Evolutionary conservation across 106 monocot genomes (phyloP), one percentile per base, ranked within the genome.

Genomic region (Dendrobium nobile): DNA sequence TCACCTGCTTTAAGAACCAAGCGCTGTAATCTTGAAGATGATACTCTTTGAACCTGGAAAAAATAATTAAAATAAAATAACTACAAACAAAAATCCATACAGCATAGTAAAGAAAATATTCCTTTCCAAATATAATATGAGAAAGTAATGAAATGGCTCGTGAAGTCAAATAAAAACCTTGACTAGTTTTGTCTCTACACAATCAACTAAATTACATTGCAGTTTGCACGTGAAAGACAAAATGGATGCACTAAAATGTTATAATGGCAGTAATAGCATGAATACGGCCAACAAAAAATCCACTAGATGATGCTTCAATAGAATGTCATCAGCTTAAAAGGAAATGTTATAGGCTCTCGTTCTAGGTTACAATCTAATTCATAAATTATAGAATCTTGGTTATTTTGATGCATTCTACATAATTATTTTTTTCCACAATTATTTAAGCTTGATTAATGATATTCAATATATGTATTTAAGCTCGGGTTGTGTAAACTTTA

Each of bases 11-110:
- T 77, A 87, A 48, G 79, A 98, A 98, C 92, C 95, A 95, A 51
- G 87, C 48, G 80, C 86, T 89, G 68, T 95, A 98, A 83, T 98
- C 98, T 86, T 98, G 86, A 84, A 98, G 95, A 85, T 88, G 98
- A 87, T 98, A 98, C 78, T 98, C 98, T 80, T 95, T 93, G 82
- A 92, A 98, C 87, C 97, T 97, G 59, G 28, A 20, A 74, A 74
- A 74, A 43, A 20, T n/a, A 43, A 44, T 19, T 44, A 42, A 22
- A 61, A n/a, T 16, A 13, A 58, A 15, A 58, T 58, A 18, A 20
- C 9, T 58, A 19, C n/a, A 16, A 11, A 56, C 45, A 45, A 45
- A 45, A 45, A 45, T 7, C 9, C 9, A 45, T 45, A 45, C 9
- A 9, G 9, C 37, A 45, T 45, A 6, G 45, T 45, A 45, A 45